A percentile compares a stretch with the other conserved stretches of the same genome.
Evolutionary conservation across 106 monocot genomes (phyloP).

Genomic region (Acanthochlamys bracteata): DNA sequence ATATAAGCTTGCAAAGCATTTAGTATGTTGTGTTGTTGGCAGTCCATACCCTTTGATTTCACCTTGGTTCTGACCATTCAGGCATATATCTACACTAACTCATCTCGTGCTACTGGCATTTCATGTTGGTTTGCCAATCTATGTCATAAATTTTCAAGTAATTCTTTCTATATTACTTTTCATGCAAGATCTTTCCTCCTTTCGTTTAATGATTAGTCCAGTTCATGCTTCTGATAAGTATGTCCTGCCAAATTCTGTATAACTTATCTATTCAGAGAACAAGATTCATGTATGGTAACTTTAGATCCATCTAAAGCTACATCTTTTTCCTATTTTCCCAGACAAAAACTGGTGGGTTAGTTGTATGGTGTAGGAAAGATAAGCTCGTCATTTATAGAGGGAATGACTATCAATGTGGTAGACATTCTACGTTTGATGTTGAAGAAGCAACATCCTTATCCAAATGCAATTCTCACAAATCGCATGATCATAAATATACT

Average conservation of each 20-base stretch:
- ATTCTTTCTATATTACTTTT: not conserved
- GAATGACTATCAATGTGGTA: conserved; percentile 2
- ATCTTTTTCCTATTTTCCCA: conserved; percentile 12
- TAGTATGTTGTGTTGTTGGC: no score
- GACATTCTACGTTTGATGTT: conserved; percentile 2
- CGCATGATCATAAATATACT: not conserved
- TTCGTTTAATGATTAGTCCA: not conserved
- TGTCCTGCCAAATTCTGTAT: not conserved
- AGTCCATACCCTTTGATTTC: no score
- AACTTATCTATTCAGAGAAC: not conserved
- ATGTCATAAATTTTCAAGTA: no score
- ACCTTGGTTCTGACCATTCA: no score
- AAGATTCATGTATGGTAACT: not conserved
- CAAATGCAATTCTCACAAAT: conserved; percentile 4
- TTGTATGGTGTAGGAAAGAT: conserved; percentile 65
- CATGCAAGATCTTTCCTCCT: not conserved
- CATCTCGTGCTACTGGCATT: no score
- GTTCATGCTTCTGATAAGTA: not conserved
- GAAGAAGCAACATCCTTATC: conserved; percentile 1
- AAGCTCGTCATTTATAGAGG: conserved; percentile 57
- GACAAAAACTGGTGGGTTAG: conserved; percentile 90
- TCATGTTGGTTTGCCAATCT: no score
- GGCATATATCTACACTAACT: no score
- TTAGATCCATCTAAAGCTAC: not conserved
- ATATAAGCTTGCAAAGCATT: no score